Evolutionary conservation across 2,329 filamentous ascomycete genomes (phyloP), one percentile per base, ranked within the genome.

Genomic region (Alternaria sp.): DNA sequence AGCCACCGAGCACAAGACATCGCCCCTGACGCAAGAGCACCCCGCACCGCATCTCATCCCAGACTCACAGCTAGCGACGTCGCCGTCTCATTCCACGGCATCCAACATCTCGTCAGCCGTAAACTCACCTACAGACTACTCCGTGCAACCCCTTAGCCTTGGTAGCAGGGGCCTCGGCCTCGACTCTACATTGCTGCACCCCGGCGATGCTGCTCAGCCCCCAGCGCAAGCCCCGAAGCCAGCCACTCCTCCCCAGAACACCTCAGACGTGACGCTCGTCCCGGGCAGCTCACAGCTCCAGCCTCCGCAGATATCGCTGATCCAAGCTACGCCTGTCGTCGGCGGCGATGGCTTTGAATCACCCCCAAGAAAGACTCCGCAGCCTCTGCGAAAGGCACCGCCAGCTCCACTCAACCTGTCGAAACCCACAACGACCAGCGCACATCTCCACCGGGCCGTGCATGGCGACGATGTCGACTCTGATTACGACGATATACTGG

Each of bases 351-450:
- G 74, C 13, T 80, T 81, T 65, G 76, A 79, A 11, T 69, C 77
- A 23, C 77, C 79, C 40, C 69, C 70, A 26, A 69, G 67, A 56
- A 77, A 78, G 67, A 67, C 75, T 43, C 51, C 70, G 19, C 74
- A 78, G 55, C 71, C 90, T 13, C 87, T 88, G 53, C 88, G 94
- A 63, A 97, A 97, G 78, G 88, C 90, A 6, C 93, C 94, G 3
- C 95, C 95, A 50, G 92, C 93, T 12, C 94, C 95, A 2, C 80
- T 98, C 57, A 90, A 94, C 74, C 84, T 98, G 23, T 85, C 85
- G 21, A 81, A 81, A 64, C 76, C 77, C 17, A 79, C 80, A 11
- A 77, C 74, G 47, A 72, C 82, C 36, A 83, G 81, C 59, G 77
- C 81, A 11, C 83, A 84, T 61, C 75, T 83, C 52, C 80, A 84